Base-by-base conservation (phyloP, 1,284 basidiomycete genomes). In the Ustilago tritici region DNA sequence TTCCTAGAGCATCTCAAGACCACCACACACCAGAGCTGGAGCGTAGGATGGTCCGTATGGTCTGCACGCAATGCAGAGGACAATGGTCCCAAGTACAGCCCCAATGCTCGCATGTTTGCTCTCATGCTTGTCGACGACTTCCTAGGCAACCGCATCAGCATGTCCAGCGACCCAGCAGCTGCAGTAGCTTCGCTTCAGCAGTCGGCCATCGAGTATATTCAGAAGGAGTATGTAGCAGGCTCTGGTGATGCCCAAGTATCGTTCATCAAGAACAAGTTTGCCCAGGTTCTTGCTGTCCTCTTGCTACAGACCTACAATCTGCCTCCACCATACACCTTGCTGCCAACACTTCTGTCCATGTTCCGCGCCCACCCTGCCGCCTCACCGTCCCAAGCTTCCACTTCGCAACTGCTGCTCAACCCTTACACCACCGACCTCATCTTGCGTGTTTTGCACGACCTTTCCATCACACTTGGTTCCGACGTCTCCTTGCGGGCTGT, bases 221-320 rank as follows among this genome's bases (percentile, higher is more conserved):
- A 82, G 43, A 68, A 65, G n/a, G 85, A 85, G 55, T 86, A 79
- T 47, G 78, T 86, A 9, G 58, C 61, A 14, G 82, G 82, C 8
- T 47, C 70, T 0, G 84, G 83, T 31, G 84, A 86, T 46, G 76
- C 69, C 1, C 76, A 81, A 5, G 65, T 81, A 0, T 52, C 72
- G 0, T 86, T 92, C 87, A 88, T 97, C 68, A 92, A 95, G 84
- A 99, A 99, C 90, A 99, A 99, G 88, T 93, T 98, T 86, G 94
- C 95, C 17, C 95, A 98, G 88, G 96, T 95, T n/a, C 89, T 98
- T 55, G 93, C 96, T 0, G 90, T 98, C 65, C 92, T 99, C 87
- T 96, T 99, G 88, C 90, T 98, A 57, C 92, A 92, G 88, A 92
- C 93, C 15, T 97, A 97, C 87, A 90, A 50, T 93, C 94, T 89